These are phyloP conservation scores for Brassica cretica DNA, from an alignment of 345 rosid species.

Conservation along the genomic window DNA sequence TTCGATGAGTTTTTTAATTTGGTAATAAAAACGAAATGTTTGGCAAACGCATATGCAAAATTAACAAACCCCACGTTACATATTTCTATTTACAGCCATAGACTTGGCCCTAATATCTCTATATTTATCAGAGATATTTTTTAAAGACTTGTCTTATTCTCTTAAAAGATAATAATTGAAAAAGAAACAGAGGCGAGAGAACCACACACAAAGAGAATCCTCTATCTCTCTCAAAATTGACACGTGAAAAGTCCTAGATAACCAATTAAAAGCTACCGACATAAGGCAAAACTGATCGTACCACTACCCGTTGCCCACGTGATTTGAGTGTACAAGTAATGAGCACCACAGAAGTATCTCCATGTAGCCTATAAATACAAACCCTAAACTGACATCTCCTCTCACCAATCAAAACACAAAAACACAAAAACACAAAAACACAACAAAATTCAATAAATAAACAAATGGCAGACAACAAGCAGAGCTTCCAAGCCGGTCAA, in stretches of 20 bases:
- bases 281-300: constrained; percentile 30
- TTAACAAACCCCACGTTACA: constrained; percentile 14
- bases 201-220: constrained; percentile 14
- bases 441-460: not conserved
- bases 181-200: constrained; percentile 1
- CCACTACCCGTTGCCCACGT: constrained; percentile 21
- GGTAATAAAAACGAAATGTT: not conserved
- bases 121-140: not conserved
- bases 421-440: not conserved
- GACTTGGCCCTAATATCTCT: not conserved
- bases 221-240: not conserved
- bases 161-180: not conserved
- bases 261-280: constrained; percentile 33
- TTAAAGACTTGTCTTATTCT: not conserved
- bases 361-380: constrained; percentile 22
- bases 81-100: not conserved
- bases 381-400: not conserved
- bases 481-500: constrained; percentile 54
- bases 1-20: not conserved
- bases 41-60: constrained; percentile 5
- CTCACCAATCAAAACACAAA: not conserved
- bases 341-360: not conserved
- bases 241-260: not conserved
- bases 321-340: not conserved
- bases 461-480: constrained; percentile 48